Evolutionary conservation across 306 rosid genomes (phyloP).

Genomic region (Boehmeria nivea): DNA sequence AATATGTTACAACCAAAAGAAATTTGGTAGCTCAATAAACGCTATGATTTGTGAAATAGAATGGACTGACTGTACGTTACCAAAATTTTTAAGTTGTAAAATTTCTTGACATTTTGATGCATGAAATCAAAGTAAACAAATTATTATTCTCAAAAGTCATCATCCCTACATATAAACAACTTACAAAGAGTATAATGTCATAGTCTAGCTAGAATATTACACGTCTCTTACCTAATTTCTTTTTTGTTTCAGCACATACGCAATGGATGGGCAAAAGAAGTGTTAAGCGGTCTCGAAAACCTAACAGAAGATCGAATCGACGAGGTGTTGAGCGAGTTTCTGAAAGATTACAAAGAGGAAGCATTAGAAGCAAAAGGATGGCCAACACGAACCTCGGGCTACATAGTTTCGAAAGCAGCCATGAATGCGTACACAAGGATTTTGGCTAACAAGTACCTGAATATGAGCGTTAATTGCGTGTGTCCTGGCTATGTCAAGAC

Average conservation of each 20-base stretch:
- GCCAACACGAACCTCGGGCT: conserved; percentile 25
- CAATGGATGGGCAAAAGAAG: conserved; percentile 31
- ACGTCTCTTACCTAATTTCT: too few species aligned
- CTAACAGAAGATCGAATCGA: conserved; percentile 42
- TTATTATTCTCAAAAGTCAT: too few species aligned
- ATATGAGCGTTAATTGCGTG: conserved; percentile 29
- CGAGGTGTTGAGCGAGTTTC: conserved; percentile 25
- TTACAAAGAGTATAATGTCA: too few species aligned
- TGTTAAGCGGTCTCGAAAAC: conserved; percentile 30
- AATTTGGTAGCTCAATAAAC: too few species aligned
- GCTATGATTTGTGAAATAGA: too few species aligned
- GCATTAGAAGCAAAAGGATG: conserved; percentile 36
- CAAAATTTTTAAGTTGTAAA: too few species aligned
- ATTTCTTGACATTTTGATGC: too few species aligned
- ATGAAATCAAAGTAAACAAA: too few species aligned
- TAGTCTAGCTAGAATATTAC: too few species aligned
- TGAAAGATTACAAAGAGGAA: conserved; percentile 35
- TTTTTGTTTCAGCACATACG: conserved; percentile 22
- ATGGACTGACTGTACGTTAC: too few species aligned
- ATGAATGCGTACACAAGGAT: conserved; percentile 41
- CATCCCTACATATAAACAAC: too few species aligned
- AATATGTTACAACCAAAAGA: too few species aligned
- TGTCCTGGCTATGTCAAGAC: conserved; percentile 39
- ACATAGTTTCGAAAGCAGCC: conserved; percentile 35
- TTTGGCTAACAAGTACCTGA: conserved; percentile 25